Base-by-base conservation (phyloP, 805 yeast genomes). In the Pichia occidentalis region DNA sequence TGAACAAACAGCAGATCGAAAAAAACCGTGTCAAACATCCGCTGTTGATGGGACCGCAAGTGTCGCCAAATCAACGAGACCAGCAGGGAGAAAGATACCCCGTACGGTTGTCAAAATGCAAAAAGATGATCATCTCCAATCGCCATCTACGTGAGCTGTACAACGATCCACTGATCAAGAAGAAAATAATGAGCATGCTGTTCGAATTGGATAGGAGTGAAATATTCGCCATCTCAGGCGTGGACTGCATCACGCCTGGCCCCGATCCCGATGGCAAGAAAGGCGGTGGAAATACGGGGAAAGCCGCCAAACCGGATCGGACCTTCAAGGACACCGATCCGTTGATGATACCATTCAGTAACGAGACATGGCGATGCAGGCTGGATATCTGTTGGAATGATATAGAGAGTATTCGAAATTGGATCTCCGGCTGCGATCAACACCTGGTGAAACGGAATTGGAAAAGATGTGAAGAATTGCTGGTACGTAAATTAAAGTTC, bases 351-450 rank as follows among this genome's bases (percentile, higher is more conserved):
- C 56, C 52, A 2, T 35, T 54, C 28, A 37, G 13, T 17, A 53
- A 54, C 9, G 52, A 49, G 2, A 39, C 43, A 8, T 57, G 60
- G 59, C 46, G 44, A 29, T 52, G 56, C 20, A 46, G 39, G 34
- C 32, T 57, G 13, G 41, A 47, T 11, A 51, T 54, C 17, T 37
- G 44, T 8, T 28, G 49, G 34, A 41, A 38, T 2, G 59, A 56
- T 9, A 45, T 56, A 22, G 39, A 42, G 21, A 41, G 9, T 8
- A 27, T 49, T 5, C 33, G 53, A 18, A 23, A 32, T 24, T 40
- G 44, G 44, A 28, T 32, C 13, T 22, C 16, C 11, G 40, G 37
- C 4, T 16, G 20, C 23, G 34, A 32, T 14, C 16, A 18, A 12
- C 40, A 36, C 22, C 25, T 25, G n/a, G 29, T 29, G 3, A 23